A percentile compares a stretch with the other conserved stretches of the same genome.
Conservation (phyloP, 1,284 basidiomycete species). For the Quambalaria eucalypti region DNA sequence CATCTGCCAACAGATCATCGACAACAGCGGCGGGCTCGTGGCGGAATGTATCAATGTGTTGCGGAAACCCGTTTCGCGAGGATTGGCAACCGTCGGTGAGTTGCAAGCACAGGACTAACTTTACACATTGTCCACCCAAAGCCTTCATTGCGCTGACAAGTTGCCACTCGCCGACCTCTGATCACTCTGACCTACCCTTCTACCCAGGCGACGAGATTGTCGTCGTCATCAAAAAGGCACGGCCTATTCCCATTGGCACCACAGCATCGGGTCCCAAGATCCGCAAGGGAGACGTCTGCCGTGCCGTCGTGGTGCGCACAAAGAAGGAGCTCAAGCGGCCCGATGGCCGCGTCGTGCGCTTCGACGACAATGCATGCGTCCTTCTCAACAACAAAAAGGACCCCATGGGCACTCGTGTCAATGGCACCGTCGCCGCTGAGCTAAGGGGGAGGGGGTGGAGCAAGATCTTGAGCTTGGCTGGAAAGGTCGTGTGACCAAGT, state of each 20-base stretch:
- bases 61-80: conserved; percentile 76
- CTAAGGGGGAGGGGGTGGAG: conserved; percentile 85
- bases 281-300: conserved; percentile 80
- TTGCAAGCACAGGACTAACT: conserved; percentile 2
- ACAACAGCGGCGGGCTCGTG: conserved; percentile 93
- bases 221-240: conserved; percentile 85
- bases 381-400: conserved; percentile 93
- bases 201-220: conserved; percentile 88
- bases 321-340: conserved; percentile 70
- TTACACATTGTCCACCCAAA: too few relatives aligned
- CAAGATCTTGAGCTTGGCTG: conserved; percentile 83
- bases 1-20: conserved; percentile 64
- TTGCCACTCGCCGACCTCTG: too few relatives aligned
- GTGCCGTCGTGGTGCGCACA: conserved; percentile 89
- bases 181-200: neutral
- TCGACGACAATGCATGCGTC: conserved; percentile 97
- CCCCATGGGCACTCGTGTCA: conserved; percentile 89
- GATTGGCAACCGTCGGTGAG: conserved; percentile 59
- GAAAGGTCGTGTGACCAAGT: conserved; percentile 67
- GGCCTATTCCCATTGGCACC: conserved; percentile 56
- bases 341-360: conserved; percentile 77
- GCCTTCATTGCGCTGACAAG: too few relatives aligned
- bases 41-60: conserved; percentile 95
- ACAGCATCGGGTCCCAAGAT: conserved; percentile 55
- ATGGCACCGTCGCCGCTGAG: conserved; percentile 84